A percentile compares a stretch with the other conserved stretches of the same genome.
These are phyloP conservation scores for Umbellularia californica DNA, from an alignment of 164 flowering plant species.

Conservation along the genomic window DNA sequence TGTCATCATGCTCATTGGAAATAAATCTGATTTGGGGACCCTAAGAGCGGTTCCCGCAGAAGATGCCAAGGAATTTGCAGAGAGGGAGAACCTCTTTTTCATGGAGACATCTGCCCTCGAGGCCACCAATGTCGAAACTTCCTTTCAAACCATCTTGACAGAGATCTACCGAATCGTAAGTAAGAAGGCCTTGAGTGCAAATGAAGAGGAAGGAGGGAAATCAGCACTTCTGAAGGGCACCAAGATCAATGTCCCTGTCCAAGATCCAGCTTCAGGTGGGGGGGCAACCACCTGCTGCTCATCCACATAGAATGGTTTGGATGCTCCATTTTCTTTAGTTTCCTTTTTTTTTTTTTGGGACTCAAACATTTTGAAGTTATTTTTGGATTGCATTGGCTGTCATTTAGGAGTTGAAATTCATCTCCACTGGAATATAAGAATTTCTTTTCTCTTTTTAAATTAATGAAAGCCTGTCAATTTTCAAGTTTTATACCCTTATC, in stretches of 20 bases:
- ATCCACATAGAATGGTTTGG: conserved; percentile 12
- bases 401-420: neutral
- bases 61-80: conserved; percentile 73
- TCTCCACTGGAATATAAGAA: neutral
- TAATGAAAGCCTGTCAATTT: neutral
- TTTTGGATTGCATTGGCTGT: neutral
- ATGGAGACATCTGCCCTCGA: conserved; percentile 76
- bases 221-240: conserved; percentile 54
- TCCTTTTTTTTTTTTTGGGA: neutral
- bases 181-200: conserved; percentile 50
- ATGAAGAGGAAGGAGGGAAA: conserved; percentile 28
- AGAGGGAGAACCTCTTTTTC: conserved; percentile 61
- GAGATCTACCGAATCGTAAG: conserved; percentile 55
- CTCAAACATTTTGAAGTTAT: neutral
- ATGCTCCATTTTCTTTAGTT: neutral
- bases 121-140: conserved; percentile 61
- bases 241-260: conserved; percentile 45
- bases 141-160: conserved; percentile 47
- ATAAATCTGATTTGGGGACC: conserved; percentile 54
- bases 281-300: conserved; percentile 33
- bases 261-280: conserved; percentile 21
- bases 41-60: conserved; percentile 63
- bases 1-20: conserved; percentile 21
- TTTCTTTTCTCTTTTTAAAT: neutral
- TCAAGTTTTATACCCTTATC: too few species aligned